phyloP scores from a whole-genome alignment of 306 rosid species.

The Acacia crassicarpa region DNA sequence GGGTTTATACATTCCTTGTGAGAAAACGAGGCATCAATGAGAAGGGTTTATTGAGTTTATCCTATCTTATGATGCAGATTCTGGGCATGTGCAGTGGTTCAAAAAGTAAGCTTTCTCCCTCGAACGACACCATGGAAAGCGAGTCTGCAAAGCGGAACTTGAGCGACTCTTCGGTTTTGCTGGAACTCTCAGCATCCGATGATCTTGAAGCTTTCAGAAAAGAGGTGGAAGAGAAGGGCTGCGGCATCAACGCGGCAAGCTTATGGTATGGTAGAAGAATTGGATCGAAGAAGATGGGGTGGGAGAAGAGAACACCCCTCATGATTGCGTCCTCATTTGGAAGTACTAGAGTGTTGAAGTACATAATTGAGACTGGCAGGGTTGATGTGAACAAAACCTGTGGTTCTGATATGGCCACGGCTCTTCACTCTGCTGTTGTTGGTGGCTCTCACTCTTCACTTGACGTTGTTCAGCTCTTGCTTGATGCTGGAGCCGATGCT shows the following conservation, averaged over 20 bases:
- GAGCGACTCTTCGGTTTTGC: conserved; percentile 51
- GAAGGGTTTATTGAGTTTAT: conserved; percentile 32
- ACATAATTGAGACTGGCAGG: conserved; percentile 55
- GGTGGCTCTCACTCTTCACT: conserved; percentile 69
- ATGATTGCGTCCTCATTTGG: conserved; percentile 95
- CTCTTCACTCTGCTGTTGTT: conserved; percentile 87
- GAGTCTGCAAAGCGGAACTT: conserved; percentile 38
- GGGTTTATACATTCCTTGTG: neutral
- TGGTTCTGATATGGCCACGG: conserved; percentile 84
- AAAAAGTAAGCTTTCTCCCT: conserved; percentile 50
- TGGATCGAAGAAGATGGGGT: conserved; percentile 90
- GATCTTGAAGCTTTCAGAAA: conserved; percentile 73
- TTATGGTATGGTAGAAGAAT: conserved; percentile 91
- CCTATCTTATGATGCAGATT: conserved; percentile 52
- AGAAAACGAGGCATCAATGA: neutral
- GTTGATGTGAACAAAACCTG: conserved; percentile 71
- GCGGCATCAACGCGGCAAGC: conserved; percentile 55
- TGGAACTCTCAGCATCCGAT: conserved; percentile 82
- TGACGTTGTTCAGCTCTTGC: conserved; percentile 75
- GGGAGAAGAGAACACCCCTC: conserved; percentile 83
- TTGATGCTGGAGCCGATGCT: conserved; percentile 66
- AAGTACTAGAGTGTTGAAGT: conserved; percentile 62
- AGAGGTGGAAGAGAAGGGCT: conserved; percentile 71
- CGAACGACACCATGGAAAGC: conserved; percentile 59
- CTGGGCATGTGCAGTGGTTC: conserved; percentile 76